phyloP scores from a whole-genome alignment of 768 basidiomycete species.

The Suillus subluteus region DNA sequence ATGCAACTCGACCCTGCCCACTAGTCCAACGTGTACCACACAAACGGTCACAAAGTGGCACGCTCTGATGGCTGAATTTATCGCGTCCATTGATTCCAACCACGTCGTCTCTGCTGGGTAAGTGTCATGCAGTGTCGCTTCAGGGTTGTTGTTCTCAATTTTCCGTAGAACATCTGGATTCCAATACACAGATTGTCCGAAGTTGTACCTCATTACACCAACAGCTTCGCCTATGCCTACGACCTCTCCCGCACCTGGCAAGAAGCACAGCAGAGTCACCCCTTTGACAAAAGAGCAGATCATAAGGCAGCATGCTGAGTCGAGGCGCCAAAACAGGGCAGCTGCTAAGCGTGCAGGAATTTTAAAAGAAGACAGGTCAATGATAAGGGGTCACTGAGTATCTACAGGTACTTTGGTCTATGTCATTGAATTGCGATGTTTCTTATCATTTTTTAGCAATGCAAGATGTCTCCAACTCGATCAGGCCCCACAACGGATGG shows the following conservation, averaged over 20 bases:
- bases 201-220: slow-evolving; percentile 48
- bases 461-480: slow-evolving; percentile 47
- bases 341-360: slow-evolving; percentile 38
- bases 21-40: too few relatives aligned
- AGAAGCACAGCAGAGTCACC: slow-evolving; percentile 41
- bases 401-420: slow-evolving; percentile 47
- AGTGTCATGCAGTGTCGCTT: not conserved
- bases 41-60: too few relatives aligned
- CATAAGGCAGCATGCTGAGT: slow-evolving; percentile 50
- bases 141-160: not conserved
- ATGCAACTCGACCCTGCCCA: too few relatives aligned
- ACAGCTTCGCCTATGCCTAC: slow-evolving; percentile 41
- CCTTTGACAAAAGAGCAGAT: slow-evolving; percentile 52
- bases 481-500: slow-evolving; percentile 64
- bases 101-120: too few relatives aligned
- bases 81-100: too few relatives aligned
- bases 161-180: slow-evolving; percentile 54
- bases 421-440: slow-evolving; percentile 5
- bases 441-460: slow-evolving; percentile 39
- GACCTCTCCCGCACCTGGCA: slow-evolving; percentile 45
- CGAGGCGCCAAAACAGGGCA: slow-evolving; percentile 47
- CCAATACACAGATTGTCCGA: slow-evolving; percentile 58
- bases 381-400: slow-evolving; percentile 63
- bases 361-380: slow-evolving; percentile 41
- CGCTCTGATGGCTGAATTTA: too few relatives aligned